These are phyloP conservation scores for Fusarium protoensiforme DNA, from an alignment of 2,329 filamentous ascomycete genomes.

Conservation along the genomic window DNA sequence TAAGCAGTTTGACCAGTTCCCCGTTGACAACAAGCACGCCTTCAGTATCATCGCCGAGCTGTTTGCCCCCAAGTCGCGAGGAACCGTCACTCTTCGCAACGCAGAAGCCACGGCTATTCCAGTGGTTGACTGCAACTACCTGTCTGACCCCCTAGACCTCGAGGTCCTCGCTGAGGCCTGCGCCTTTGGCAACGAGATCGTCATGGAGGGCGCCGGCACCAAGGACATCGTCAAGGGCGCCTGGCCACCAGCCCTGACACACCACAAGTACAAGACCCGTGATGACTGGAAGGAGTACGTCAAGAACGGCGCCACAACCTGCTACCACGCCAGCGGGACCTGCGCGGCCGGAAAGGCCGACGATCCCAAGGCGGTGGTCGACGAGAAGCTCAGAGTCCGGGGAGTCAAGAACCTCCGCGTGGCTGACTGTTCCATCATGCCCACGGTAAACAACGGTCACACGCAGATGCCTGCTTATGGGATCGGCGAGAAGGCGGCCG, in stretches of 20 bases:
- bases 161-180: constrained; percentile 70
- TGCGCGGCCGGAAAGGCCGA: constrained; percentile 49
- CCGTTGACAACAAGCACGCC: constrained; percentile 62
- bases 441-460: constrained; percentile 57
- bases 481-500: constrained; percentile 63
- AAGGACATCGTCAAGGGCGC: constrained; percentile 68
- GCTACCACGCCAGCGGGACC: constrained; percentile 48
- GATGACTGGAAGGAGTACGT: constrained; percentile 67
- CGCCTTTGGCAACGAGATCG: constrained; percentile 68
- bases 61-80: constrained; percentile 67
- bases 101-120: constrained; percentile 63
- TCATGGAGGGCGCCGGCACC: constrained; percentile 67
- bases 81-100: constrained; percentile 62
- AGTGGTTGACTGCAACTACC: constrained; percentile 67
- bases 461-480: constrained; percentile 69
- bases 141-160: constrained; percentile 67
- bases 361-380: constrained; percentile 65
- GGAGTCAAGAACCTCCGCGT: constrained; percentile 65
- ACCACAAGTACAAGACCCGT: constrained; percentile 63
- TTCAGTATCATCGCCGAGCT: constrained; percentile 70
- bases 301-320: constrained; percentile 69
- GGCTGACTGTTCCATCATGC: constrained; percentile 64
- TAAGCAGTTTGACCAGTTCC: constrained; percentile 66
- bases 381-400: constrained; percentile 62
- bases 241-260: constrained; percentile 64